phyloP scores from a whole-genome alignment of 495 filamentous ascomycete species.

The Podospora bellae-mahoneyi region DNA sequence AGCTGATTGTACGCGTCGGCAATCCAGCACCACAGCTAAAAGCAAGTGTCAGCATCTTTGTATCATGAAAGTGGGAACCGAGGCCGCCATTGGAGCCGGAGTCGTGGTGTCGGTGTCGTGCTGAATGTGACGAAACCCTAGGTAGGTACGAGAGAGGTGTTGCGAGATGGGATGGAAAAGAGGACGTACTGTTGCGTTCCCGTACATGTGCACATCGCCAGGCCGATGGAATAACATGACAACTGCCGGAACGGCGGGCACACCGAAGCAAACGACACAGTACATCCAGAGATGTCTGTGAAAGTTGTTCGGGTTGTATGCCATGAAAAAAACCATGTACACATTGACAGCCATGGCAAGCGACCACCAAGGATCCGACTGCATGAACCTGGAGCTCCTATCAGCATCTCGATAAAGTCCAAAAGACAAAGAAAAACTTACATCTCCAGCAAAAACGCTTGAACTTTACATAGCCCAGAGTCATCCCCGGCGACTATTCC shows the following conservation, averaged over 20 bases:
- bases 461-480: conserved; percentile 64
- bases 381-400: conserved; percentile 49
- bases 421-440: conserved; percentile 32
- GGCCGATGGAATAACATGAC: conserved; percentile 57
- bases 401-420: conserved; percentile 42
- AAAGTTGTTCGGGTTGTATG: conserved; percentile 61
- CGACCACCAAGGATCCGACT: conserved; percentile 57
- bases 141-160: no score
- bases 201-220: conserved; percentile 58
- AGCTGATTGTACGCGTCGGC: conserved; percentile 62
- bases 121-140: neutral
- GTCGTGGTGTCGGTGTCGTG: neutral
- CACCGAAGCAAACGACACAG: conserved; percentile 66
- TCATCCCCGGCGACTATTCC: conserved; percentile 50
- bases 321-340: conserved; percentile 76
- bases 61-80: neutral
- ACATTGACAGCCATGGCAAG: conserved; percentile 85
- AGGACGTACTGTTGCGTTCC: conserved; percentile 58
- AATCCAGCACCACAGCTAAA: conserved; percentile 83
- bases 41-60: neutral
- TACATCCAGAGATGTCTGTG: conserved; percentile 68
- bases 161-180: neutral
- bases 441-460: conserved; percentile 69
- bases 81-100: neutral
- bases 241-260: conserved; percentile 67